Evolutionary conservation across 257 asterid species (phyloP).

Genomic region (Penstemon eatonii): DNA sequence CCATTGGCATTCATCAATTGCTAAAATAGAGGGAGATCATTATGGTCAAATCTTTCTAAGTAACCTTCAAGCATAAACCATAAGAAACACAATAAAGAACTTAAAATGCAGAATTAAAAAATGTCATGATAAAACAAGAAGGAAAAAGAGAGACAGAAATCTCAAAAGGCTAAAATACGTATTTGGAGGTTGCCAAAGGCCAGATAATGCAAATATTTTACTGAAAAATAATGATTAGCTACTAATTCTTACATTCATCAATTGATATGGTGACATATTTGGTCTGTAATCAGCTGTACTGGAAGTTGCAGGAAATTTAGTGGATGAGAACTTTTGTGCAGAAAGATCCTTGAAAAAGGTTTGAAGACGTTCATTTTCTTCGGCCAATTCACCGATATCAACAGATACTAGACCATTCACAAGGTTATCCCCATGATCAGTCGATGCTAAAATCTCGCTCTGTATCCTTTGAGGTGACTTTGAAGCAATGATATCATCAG

Average conservation of each 20-base stretch:
- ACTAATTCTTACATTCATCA: slow-evolving; percentile 44
- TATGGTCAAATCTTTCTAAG: slow-evolving; percentile 20
- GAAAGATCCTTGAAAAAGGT: slow-evolving; percentile 25
- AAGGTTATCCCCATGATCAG: slow-evolving; percentile 35
- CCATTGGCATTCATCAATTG: slow-evolving; percentile 7
- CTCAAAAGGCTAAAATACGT: slow-evolving; percentile 6
- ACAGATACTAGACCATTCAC: slow-evolving; percentile 39
- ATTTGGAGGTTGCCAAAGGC: slow-evolving; percentile 20
- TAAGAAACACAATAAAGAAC: background rate
- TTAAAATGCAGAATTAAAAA: background rate
- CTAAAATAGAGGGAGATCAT: slow-evolving; percentile 10
- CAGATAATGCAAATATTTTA: slow-evolving; percentile 16
- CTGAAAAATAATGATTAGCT: slow-evolving; percentile 15
- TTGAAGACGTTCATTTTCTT: slow-evolving; percentile 37
- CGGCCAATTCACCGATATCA: slow-evolving; percentile 32
- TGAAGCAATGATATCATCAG: slow-evolving; percentile 42
- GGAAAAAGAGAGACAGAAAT: background rate
- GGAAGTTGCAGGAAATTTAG: slow-evolving; percentile 33
- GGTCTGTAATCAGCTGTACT: slow-evolving; percentile 35
- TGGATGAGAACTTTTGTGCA: slow-evolving; percentile 33
- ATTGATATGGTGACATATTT: slow-evolving; percentile 40
- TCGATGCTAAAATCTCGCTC: slow-evolving; percentile 29
- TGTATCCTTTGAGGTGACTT: slow-evolving; percentile 36
- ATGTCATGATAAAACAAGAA: slow-evolving; percentile 10
- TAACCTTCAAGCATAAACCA: slow-evolving; percentile 4